Conservation (phyloP, 495 filamentous ascomycete species). For the Penicillium paradoxum region DNA sequence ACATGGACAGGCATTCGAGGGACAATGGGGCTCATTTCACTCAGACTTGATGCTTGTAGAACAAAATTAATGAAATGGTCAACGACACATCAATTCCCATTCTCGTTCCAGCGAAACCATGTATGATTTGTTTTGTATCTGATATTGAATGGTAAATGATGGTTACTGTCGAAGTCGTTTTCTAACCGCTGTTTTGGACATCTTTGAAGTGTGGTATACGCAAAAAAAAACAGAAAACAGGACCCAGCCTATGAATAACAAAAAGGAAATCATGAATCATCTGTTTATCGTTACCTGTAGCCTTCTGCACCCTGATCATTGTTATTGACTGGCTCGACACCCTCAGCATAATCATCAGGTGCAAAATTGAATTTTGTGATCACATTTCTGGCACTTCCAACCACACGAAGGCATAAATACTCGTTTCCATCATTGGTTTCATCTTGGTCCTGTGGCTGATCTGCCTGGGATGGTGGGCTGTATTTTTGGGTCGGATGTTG, state of each 20-base stretch:
- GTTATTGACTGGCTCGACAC: constrained; percentile 12
- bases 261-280: background rate
- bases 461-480: background rate
- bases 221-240: background rate
- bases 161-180: background rate
- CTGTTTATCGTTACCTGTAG: background rate
- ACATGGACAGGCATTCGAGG: constrained; percentile 7
- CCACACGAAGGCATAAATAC: constrained; percentile 35
- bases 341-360: constrained; percentile 36
- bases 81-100: constrained; percentile 4
- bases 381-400: constrained; percentile 34
- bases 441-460: constrained; percentile 1
- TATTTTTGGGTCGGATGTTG: constrained; percentile 17
- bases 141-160: background rate
- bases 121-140: background rate
- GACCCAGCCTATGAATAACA: background rate
- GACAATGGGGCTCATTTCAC: background rate
- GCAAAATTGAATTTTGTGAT: constrained; percentile 41
- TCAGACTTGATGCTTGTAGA: constrained; percentile 8
- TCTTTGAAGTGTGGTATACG: constrained; percentile 1
- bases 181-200: background rate
- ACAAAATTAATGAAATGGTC: constrained; percentile 26
- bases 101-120: background rate
- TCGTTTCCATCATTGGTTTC: constrained; percentile 31
- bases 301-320: background rate